phyloP scores from a whole-genome alignment of 169 alveolate species.

The Cryptosporidium canis region DNA sequence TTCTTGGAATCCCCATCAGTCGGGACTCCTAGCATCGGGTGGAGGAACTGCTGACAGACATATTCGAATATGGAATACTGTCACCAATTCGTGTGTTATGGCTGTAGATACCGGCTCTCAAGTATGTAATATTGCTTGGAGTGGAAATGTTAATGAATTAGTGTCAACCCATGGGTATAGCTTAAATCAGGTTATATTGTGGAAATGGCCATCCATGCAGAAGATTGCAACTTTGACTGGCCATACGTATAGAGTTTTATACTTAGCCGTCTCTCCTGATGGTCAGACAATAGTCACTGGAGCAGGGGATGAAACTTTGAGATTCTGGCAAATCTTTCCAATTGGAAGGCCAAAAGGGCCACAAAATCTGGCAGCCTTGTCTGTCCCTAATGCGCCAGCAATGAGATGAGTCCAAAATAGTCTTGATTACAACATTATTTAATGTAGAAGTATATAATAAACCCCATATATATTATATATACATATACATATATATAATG shows the following conservation, averaged over 20 bases:
- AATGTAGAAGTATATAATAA: slow-evolving; percentile 1
- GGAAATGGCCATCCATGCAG: slow-evolving; percentile 92
- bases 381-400: slow-evolving; percentile 70
- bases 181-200: slow-evolving; percentile 90
- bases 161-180: slow-evolving; percentile 96
- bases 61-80: slow-evolving; percentile 95
- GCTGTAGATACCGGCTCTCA: slow-evolving; percentile 91
- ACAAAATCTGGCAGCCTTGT: slow-evolving; percentile 60
- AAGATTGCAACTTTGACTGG: slow-evolving; percentile 85
- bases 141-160: slow-evolving; percentile 90
- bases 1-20: slow-evolving; percentile 96
- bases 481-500: too few species aligned
- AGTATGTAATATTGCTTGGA: slow-evolving; percentile 94
- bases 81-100: slow-evolving; percentile 83
- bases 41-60: slow-evolving; percentile 98
- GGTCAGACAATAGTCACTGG: slow-evolving; percentile 94
- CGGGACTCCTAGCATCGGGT: slow-evolving; percentile 92
- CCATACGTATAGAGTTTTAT: slow-evolving; percentile 95
- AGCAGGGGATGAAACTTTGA: slow-evolving; percentile 94
- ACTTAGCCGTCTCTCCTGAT: slow-evolving; percentile 93
- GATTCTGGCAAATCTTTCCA: slow-evolving; percentile 95
- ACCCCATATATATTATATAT: not conserved
- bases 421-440: not conserved
- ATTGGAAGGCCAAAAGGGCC: slow-evolving; percentile 67
- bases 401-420: slow-evolving; percentile 24